phyloP scores from a whole-genome alignment of 2,329 filamentous ascomycete species.

The Blastomyces percursus region DNA sequence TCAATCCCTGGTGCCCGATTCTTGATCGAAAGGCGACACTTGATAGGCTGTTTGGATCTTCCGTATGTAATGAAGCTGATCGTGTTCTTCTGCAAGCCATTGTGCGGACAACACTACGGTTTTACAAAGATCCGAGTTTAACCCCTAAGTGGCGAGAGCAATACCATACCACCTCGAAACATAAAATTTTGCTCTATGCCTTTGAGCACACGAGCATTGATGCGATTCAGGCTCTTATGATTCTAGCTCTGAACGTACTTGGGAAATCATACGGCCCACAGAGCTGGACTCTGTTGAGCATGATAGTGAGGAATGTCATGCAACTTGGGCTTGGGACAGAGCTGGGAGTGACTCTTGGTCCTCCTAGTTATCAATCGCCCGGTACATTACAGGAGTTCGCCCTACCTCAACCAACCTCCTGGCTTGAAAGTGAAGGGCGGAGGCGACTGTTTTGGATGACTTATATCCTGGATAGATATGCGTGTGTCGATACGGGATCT shows the following conservation, averaged over 20 bases:
- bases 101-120: slow-evolving; percentile 35
- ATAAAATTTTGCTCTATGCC: slow-evolving; percentile 34
- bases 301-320: slow-evolving; percentile 31
- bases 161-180: slow-evolving; percentile 32
- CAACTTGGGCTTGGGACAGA: slow-evolving; percentile 35
- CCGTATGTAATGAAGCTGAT: slow-evolving; percentile 32
- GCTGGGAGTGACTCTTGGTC: slow-evolving; percentile 30
- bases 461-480: slow-evolving; percentile 37
- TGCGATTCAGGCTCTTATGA: slow-evolving; percentile 33
- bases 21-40: slow-evolving; percentile 37
- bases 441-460: slow-evolving; percentile 38
- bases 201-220: slow-evolving; percentile 35
- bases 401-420: slow-evolving; percentile 31
- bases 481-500: slow-evolving; percentile 35
- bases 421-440: slow-evolving; percentile 38
- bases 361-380: slow-evolving; percentile 23
- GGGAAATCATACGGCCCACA: slow-evolving; percentile 36
- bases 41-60: slow-evolving; percentile 33
- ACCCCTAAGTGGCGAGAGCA: slow-evolving; percentile 30
- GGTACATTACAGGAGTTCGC: slow-evolving; percentile 29
- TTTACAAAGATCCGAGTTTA: slow-evolving; percentile 33
- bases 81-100: slow-evolving; percentile 37
- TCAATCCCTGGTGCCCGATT: slow-evolving; percentile 49
- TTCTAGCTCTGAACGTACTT: slow-evolving; percentile 34
- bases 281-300: slow-evolving; percentile 34